These are phyloP conservation scores for Chernovozyma sophiae-reginae DNA, from an alignment of 1,139 yeast genomes.

Conservation along the genomic window DNA sequence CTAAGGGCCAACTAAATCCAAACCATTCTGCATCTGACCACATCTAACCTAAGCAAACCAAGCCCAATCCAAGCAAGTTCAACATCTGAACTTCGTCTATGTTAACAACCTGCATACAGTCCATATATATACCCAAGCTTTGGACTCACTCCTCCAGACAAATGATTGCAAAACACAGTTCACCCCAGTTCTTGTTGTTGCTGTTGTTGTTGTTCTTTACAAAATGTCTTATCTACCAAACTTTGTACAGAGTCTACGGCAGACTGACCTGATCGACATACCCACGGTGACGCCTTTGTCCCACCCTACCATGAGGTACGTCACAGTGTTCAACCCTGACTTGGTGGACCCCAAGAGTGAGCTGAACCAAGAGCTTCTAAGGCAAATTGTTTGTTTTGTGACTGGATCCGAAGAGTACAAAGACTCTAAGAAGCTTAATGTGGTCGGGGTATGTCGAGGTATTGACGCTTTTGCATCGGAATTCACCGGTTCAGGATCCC, in stretches of 20 bases:
- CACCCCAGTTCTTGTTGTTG: no score
- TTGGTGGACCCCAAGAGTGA: slow-evolving; percentile 20
- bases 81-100: no score
- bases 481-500: slow-evolving; percentile 10
- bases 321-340: slow-evolving; percentile 21
- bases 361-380: slow-evolving; percentile 22
- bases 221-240: slow-evolving; percentile 6
- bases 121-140: no score
- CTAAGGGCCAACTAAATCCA: no score
- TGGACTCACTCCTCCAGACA: no score
- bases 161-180: no score
- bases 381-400: slow-evolving; percentile 30
- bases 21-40: no score
- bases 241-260: slow-evolving; percentile 5
- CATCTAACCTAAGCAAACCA: no score
- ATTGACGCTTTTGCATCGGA: slow-evolving; percentile 25
- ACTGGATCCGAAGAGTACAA: slow-evolving; percentile 12
- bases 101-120: no score
- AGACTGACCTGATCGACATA: not conserved
- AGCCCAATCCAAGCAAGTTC: no score
- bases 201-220: no score
- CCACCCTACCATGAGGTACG: slow-evolving; percentile 7
- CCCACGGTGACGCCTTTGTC: not conserved
- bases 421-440: slow-evolving; percentile 24
- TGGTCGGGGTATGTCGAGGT: slow-evolving; percentile 38